Evolutionary conservation across 805 yeast species (phyloP).

Genomic region (Debaryomyces tyrocola): DNA sequence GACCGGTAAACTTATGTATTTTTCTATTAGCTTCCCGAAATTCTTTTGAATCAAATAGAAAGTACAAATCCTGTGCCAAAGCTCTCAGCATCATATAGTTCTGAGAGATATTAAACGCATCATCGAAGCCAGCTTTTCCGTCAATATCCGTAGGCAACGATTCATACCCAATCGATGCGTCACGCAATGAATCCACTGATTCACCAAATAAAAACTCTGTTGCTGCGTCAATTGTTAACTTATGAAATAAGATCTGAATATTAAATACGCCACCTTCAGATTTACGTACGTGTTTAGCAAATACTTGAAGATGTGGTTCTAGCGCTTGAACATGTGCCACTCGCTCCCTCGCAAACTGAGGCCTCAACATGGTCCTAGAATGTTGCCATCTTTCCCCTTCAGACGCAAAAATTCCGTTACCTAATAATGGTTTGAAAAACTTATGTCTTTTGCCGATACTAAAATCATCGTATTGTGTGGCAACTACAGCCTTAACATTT

Average conservation of each 20-base stretch:
- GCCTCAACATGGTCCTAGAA: constrained; percentile 21
- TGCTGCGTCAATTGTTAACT: constrained; percentile 24
- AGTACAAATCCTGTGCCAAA: constrained; percentile 12
- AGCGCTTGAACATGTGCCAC: constrained; percentile 16
- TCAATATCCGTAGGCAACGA: neutral
- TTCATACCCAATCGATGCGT: neutral
- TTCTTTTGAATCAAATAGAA: constrained; percentile 15
- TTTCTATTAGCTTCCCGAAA: constrained; percentile 30
- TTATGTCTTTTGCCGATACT: constrained; percentile 16
- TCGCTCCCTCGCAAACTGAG: constrained; percentile 20
- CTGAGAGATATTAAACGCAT: constrained; percentile 27
- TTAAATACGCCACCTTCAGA: constrained; percentile 14
- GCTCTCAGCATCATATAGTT: constrained; percentile 23
- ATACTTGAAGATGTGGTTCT: constrained; percentile 13
- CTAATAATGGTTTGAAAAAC: constrained; percentile 15
- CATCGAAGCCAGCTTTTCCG: constrained; percentile 19
- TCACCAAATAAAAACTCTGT: constrained; percentile 28
- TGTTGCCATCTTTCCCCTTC: constrained; percentile 23
- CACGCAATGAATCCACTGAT: constrained; percentile 1
- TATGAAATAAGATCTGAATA: constrained; percentile 18
- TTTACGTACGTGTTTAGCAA: constrained; percentile 9
- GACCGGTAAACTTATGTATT: constrained; percentile 34
- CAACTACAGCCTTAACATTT: constrained; percentile 19
- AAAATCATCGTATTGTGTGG: constrained; percentile 22
- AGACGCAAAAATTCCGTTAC: constrained; percentile 21